A percentile compares a stretch with the other conserved stretches of the same genome.
These are phyloP conservation scores for Eimeria acervulina DNA, from an alignment of 169 alveolate genomes.

Conservation along the genomic window DNA sequence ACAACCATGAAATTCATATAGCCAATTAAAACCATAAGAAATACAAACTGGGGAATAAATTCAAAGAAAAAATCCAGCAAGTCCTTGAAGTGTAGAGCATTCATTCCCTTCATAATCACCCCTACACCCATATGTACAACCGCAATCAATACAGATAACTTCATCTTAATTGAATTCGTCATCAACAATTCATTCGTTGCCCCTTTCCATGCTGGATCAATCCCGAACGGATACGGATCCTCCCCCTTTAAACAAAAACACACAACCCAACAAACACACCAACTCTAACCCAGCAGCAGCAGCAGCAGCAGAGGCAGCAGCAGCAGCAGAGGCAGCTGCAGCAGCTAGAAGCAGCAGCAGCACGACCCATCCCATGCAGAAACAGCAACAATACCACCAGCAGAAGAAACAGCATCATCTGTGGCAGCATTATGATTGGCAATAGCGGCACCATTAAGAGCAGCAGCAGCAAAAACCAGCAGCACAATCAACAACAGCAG, in stretches of 20 bases:
- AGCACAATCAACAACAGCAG: neutral
- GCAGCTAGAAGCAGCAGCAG: neutral
- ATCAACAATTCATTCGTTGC: slow-evolving; percentile 97
- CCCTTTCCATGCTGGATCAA: slow-evolving; percentile 99
- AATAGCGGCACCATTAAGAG: neutral
- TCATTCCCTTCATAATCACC: slow-evolving; percentile 93
- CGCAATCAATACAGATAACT: slow-evolving; percentile 95
- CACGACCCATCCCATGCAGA: no score
- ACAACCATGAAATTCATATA: slow-evolving; percentile 97
- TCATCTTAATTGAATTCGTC: slow-evolving; percentile 99
- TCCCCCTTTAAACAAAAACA: neutral
- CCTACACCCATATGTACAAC: slow-evolving; percentile 94
- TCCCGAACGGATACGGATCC: slow-evolving; percentile 97
- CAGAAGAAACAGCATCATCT: no score
- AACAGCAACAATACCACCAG: no score
- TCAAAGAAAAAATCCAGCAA: slow-evolving; percentile 97
- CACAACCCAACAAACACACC: neutral
- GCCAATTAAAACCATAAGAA: slow-evolving; percentile 97
- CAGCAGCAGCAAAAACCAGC: neutral
- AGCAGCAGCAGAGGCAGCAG: no score
- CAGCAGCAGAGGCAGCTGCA: neutral
- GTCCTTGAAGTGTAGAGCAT: slow-evolving; percentile 94
- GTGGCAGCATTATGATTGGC: no score
- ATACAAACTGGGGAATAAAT: slow-evolving; percentile 98
- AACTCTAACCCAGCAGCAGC: no score